These are phyloP conservation scores for Cyberlindnera mrakii DNA, from an alignment of 805 yeast species.

Conservation along the genomic window DNA sequence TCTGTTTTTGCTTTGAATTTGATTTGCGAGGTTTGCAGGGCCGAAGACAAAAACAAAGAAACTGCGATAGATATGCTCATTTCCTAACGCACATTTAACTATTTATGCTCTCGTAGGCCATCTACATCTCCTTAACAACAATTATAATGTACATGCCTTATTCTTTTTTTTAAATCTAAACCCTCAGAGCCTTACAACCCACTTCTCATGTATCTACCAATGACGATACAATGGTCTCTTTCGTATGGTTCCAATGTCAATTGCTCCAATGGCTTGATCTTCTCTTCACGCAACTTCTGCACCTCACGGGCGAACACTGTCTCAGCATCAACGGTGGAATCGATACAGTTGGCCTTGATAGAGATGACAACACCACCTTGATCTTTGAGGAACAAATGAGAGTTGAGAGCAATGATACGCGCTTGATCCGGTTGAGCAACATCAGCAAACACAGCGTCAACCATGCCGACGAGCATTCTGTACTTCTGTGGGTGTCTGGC, in stretches of 20 bases:
- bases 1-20: neutral
- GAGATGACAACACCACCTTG: conserved; percentile 98
- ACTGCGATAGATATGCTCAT: neutral
- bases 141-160: conserved; percentile 7
- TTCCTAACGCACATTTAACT: neutral
- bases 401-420: conserved; percentile 97
- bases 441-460: conserved; percentile 97
- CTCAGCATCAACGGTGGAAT: conserved; percentile 98
- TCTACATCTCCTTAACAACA: neutral
- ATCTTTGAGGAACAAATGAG: conserved; percentile 96
- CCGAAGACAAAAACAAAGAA: too few species aligned
- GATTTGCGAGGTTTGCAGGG: neutral
- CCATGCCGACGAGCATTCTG: conserved; percentile 99
- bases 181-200: conserved; percentile 38
- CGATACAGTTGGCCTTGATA: conserved; percentile 99
- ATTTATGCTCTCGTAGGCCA: neutral
- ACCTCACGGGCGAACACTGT: conserved; percentile 99
- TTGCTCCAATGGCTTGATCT: conserved; percentile 97
- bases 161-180: too few species aligned
- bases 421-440: conserved; percentile 99
- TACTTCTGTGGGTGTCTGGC: conserved; percentile 99
- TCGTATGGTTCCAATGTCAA: conserved; percentile 98
- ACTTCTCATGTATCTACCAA: conserved; percentile 93
- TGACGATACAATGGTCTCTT: conserved; percentile 99
- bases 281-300: conserved; percentile 97